Percentiles rank a stretch among this genome's conserved stretches.
Conservation (phyloP, 2,329 filamentous ascomycete genomes). For the Boeremia exigua region DNA sequence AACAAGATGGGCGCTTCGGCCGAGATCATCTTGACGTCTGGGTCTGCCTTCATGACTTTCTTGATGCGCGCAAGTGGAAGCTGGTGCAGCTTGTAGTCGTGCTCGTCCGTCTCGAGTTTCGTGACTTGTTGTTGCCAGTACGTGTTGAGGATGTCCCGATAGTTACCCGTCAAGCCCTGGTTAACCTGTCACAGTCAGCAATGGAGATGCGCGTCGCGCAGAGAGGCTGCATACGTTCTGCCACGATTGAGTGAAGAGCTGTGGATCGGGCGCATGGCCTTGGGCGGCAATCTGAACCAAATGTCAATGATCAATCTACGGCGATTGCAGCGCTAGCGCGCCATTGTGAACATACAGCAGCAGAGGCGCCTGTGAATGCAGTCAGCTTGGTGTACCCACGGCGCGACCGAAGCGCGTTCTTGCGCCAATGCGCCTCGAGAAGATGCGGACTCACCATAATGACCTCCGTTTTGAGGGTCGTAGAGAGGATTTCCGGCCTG, state of each 20-base stretch:
- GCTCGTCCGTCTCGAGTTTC: slow-evolving; percentile 90
- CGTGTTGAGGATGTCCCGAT: slow-evolving; percentile 96
- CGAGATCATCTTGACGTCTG: slow-evolving; percentile 99
- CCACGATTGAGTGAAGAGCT: slow-evolving; percentile 94
- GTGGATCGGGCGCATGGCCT: slow-evolving; percentile 85
- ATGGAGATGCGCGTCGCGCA: background rate
- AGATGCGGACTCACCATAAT: slow-evolving; percentile 53
- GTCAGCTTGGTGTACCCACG: slow-evolving; percentile 28
- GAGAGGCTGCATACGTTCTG: slow-evolving; percentile 71
- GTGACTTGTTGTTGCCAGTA: slow-evolving; percentile 99
- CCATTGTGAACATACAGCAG: slow-evolving; percentile 61
- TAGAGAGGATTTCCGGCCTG: slow-evolving; percentile 58
- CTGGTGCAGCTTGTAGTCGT: slow-evolving; percentile 99
- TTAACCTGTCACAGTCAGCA: slow-evolving; percentile 70
- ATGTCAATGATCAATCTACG: slow-evolving; percentile 35
- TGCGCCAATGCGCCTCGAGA: slow-evolving; percentile 3
- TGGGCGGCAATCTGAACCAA: slow-evolving; percentile 76
- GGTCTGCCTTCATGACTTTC: slow-evolving; percentile 99
- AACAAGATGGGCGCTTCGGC: slow-evolving; percentile 97
- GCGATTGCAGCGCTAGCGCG: slow-evolving; percentile 22
- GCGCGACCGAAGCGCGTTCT: slow-evolving; percentile 15
- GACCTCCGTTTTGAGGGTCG: slow-evolving; percentile 54
- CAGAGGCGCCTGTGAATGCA: slow-evolving; percentile 65
- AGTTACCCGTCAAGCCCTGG: slow-evolving; percentile 88
- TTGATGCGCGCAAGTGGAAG: slow-evolving; percentile 97